phyloP scores from a whole-genome alignment of 108 stramenopile species.

The Skeletonema menzelii region DNA sequence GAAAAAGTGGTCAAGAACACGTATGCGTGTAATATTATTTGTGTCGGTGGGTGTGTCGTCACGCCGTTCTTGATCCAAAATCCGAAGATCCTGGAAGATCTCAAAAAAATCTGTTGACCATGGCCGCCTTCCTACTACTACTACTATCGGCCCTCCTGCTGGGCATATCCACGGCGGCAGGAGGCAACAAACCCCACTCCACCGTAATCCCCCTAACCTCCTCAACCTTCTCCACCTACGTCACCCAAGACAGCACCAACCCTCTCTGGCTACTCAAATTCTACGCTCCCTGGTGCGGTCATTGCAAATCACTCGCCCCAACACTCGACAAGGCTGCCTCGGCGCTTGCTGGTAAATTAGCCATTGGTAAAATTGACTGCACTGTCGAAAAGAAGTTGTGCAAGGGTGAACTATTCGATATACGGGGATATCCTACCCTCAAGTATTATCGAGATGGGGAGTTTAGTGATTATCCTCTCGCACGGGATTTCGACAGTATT shows the following conservation, averaged over 20 bases:
- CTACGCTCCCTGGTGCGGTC: constrained; percentile 80
- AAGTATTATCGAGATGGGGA: constrained; percentile 73
- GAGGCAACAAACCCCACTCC: constrained; percentile 49
- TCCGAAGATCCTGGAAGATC: too few relatives aligned
- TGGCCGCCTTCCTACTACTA: neutral
- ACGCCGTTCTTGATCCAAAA: too few relatives aligned
- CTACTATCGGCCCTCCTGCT: neutral
- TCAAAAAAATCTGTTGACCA: neutral
- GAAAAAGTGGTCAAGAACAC: too few relatives aligned
- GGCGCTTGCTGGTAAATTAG: constrained; percentile 65
- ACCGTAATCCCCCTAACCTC: constrained; percentile 49
- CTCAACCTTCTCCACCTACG: constrained; percentile 43
- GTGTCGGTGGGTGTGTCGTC: too few relatives aligned
- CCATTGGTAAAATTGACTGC: constrained; percentile 88
- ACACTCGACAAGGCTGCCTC: constrained; percentile 70
- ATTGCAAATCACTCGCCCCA: constrained; percentile 69
- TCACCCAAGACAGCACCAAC: constrained; percentile 65
- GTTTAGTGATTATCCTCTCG: constrained; percentile 67
- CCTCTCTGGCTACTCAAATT: constrained; percentile 78
- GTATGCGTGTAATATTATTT: too few relatives aligned
- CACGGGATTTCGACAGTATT: constrained; percentile 60
- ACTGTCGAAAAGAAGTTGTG: constrained; percentile 69
- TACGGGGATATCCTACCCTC: constrained; percentile 81
- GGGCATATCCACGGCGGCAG: neutral
- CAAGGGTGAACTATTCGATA: constrained; percentile 42